phyloP scores from a whole-genome alignment of 192 early-diverging fungal genomes.

The Coemansia sp. region DNA sequence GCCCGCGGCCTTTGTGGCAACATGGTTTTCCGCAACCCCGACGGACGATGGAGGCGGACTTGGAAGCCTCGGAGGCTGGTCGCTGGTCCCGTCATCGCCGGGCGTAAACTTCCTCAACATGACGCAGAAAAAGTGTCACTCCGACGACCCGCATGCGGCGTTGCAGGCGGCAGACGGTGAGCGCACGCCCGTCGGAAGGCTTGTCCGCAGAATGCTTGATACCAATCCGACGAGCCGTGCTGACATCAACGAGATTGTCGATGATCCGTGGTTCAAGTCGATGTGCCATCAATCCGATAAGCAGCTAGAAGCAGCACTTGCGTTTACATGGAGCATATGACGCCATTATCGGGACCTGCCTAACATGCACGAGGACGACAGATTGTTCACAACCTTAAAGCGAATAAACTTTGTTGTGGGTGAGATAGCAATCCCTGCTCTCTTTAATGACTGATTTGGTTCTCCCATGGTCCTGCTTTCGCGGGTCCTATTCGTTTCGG shows the following conservation, averaged over 20 bases:
- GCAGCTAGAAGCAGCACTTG: not conserved
- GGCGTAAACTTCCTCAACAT: constrained; percentile 16
- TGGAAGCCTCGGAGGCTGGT: not conserved
- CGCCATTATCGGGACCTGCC: too few relatives aligned
- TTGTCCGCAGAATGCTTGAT: constrained; percentile 28
- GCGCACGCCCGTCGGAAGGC: not conserved
- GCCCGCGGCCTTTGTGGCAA: constrained; percentile 22
- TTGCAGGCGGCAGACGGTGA: not conserved
- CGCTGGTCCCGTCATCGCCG: not conserved
- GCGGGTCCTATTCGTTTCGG: too few relatives aligned
- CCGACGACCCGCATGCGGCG: constrained; percentile 1
- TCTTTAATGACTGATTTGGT: too few relatives aligned
- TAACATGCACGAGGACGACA: too few relatives aligned
- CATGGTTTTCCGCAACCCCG: constrained; percentile 25
- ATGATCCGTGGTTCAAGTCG: constrained; percentile 29
- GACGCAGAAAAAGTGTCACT: constrained; percentile 6
- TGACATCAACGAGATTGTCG: constrained; percentile 23
- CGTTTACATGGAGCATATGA: too few relatives aligned
- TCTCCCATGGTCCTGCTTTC: too few relatives aligned
- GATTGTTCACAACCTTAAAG: too few relatives aligned
- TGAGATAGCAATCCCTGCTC: too few relatives aligned
- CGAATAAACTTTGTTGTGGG: too few relatives aligned
- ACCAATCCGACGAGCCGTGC: constrained; percentile 24
- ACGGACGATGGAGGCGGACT: not conserved
- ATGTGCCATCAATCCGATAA: not conserved